Evolutionary conservation across 2,329 filamentous ascomycete genomes (phyloP).

Genomic region (Nemania serpens): DNA sequence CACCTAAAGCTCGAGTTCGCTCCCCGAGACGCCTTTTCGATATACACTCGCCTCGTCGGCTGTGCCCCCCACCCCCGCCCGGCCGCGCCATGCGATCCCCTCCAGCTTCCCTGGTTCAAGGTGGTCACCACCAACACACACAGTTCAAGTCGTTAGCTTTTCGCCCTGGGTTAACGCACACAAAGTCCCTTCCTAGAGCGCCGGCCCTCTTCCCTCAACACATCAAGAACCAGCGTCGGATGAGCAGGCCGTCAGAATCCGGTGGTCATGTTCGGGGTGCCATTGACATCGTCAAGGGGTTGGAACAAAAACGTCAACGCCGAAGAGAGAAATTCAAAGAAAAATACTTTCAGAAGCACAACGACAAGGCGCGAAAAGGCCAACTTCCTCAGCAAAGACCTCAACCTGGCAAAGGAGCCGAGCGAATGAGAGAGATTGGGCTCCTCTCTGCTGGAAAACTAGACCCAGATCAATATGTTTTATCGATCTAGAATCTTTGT

Average conservation of each 20-base stretch:
- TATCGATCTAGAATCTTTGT: slow-evolving; percentile 62
- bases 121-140: slow-evolving; percentile 39
- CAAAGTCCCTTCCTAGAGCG: slow-evolving; percentile 84
- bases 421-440: slow-evolving; percentile 92
- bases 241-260: slow-evolving; percentile 39
- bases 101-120: slow-evolving; percentile 36
- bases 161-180: slow-evolving; percentile 72
- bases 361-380: slow-evolving; percentile 77
- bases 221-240: slow-evolving; percentile 48
- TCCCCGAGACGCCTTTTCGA: slow-evolving; percentile 66
- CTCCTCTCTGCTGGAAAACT: slow-evolving; percentile 83
- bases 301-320: slow-evolving; percentile 91
- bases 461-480: slow-evolving; percentile 75
- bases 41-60: slow-evolving; percentile 70
- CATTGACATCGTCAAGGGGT: slow-evolving; percentile 95
- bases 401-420: slow-evolving; percentile 82
- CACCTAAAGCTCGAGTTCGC: slow-evolving; percentile 55
- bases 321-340: slow-evolving; percentile 81
- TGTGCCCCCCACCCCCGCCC: slow-evolving; percentile 73
- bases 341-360: slow-evolving; percentile 83
- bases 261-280: slow-evolving; percentile 79
- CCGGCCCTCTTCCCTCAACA: slow-evolving; percentile 69
- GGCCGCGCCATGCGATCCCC: slow-evolving; percentile 52
- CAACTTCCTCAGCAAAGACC: slow-evolving; percentile 64
- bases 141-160: slow-evolving; percentile 53